phyloP scores from a whole-genome alignment of 345 rosid genomes.

The Capsella bursapastoris region DNA sequence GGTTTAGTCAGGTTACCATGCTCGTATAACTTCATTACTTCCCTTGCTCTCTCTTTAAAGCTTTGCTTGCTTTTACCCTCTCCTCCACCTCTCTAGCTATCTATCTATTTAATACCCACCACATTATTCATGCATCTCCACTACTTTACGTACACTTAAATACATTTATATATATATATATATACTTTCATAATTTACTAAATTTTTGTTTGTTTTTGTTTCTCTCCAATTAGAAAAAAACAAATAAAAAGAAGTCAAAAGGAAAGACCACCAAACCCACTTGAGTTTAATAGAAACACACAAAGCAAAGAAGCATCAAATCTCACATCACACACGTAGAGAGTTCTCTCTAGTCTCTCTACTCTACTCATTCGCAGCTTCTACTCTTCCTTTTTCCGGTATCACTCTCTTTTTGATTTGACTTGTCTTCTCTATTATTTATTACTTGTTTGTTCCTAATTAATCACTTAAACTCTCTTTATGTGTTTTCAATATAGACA shows the following conservation, averaged over 20 bases:
- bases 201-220: too few relatives aligned
- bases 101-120: slow-evolving; percentile 34
- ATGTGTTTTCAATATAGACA: slow-evolving; percentile 29
- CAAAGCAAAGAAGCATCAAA: slow-evolving; percentile 43
- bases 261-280: slow-evolving; percentile 44
- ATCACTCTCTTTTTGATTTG: slow-evolving; percentile 38
- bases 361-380: slow-evolving; percentile 32
- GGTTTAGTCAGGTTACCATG: slow-evolving; percentile 51
- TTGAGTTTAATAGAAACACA: slow-evolving; percentile 41
- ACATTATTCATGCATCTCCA: slow-evolving; percentile 36
- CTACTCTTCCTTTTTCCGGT: slow-evolving; percentile 42
- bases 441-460: slow-evolving; percentile 13
- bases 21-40: slow-evolving; percentile 64
- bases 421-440: slow-evolving; percentile 26
- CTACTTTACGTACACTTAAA: slow-evolving; percentile 25
- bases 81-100: slow-evolving; percentile 28
- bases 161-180: background rate
- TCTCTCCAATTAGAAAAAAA: background rate
- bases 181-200: background rate
- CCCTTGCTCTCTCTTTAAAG: slow-evolving; percentile 39
- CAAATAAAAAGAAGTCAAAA: slow-evolving; percentile 23
- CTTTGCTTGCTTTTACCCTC: slow-evolving; percentile 43
- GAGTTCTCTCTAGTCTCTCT: background rate
- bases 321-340: slow-evolving; percentile 38
- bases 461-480: slow-evolving; percentile 31